These are phyloP conservation scores for Bruguiera parviflora DNA, from an alignment of 345 rosid genomes.

Conservation along the genomic window DNA sequence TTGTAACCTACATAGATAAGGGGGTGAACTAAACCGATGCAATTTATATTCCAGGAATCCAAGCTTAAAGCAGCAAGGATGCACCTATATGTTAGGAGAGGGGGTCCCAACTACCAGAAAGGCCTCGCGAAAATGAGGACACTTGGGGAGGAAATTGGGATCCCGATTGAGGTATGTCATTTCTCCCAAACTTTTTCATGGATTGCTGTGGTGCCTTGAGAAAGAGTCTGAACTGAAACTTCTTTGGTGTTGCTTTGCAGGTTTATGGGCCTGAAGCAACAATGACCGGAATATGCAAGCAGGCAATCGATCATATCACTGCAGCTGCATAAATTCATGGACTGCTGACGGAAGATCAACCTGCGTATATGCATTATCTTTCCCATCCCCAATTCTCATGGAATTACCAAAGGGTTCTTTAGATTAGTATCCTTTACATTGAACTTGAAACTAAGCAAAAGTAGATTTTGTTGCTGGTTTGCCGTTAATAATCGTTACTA, in stretches of 20 bases:
- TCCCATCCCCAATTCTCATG: neutral
- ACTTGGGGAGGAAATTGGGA: constrained; percentile 70
- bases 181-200: neutral
- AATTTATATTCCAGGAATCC: constrained; percentile 39
- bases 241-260: constrained; percentile 18
- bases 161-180: constrained; percentile 77
- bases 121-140: constrained; percentile 84
- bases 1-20: too few relatives aligned
- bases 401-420: constrained; percentile 4
- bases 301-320: constrained; percentile 75
- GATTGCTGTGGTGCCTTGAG: neutral
- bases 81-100: constrained; percentile 65
- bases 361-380: neutral
- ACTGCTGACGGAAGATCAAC: neutral
- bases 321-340: constrained; percentile 53
- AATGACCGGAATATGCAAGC: constrained; percentile 95
- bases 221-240: neutral
- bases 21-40: too few relatives aligned
- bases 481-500: too few relatives aligned
- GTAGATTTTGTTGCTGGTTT: neutral
- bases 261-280: constrained; percentile 96
- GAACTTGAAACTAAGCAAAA: constrained; percentile 3
- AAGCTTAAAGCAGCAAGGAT: constrained; percentile 72
- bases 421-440: constrained; percentile 5
- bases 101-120: constrained; percentile 79